Evolutionary conservation across 1,139 yeast species (phyloP), one percentile per base, ranked within the genome.

Genomic region (Yamadazyma taylorii): DNA sequence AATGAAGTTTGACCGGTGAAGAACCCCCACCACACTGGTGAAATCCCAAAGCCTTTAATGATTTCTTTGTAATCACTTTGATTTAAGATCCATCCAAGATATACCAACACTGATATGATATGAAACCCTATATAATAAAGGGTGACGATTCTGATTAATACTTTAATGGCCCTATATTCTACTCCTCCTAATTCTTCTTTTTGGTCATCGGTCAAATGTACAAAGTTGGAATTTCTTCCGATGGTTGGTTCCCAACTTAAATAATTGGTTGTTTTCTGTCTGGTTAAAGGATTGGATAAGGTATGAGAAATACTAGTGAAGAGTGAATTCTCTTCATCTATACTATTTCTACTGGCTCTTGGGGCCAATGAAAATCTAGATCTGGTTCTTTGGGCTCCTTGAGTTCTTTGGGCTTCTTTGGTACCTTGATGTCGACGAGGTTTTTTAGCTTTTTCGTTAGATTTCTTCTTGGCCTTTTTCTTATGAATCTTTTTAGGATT

Each of bases 141-240:
- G 2, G 81, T 58, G 17, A 92, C 64, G 33, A 92, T 78, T 50
- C 76, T 78, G 38, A 87, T 79, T 39, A 92, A 65, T 10, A 89
- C 63, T 53, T 88, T 88, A 39, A 86, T 75, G 0, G 98, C 89
- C 34, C 97, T 75, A 55, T 92, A 94, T 56, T 92, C 99, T 9
- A 92, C 96, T 37, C 98, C 99, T 24, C 98, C 99, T 32, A 92
- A 64, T 58, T 92, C 99, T 42, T 85, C 95, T 52, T 88, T 88
- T 58, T 94, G 97, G 17, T 78, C 84, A 21, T 81, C 88, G 2
- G 86, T 80, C 39, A 92, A 63, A 22, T 84, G 84, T 3, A 87
- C 85, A 66, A 92, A 92, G 0, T 90, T 85, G 1, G 98, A 92
- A 60, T 94, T 94, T 57, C 97, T 77, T n/a, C 97, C 98, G 33